These are phyloP conservation scores for Xylaria sp. DNA, from an alignment of 495 filamentous ascomycete species.

Conservation along the genomic window DNA sequence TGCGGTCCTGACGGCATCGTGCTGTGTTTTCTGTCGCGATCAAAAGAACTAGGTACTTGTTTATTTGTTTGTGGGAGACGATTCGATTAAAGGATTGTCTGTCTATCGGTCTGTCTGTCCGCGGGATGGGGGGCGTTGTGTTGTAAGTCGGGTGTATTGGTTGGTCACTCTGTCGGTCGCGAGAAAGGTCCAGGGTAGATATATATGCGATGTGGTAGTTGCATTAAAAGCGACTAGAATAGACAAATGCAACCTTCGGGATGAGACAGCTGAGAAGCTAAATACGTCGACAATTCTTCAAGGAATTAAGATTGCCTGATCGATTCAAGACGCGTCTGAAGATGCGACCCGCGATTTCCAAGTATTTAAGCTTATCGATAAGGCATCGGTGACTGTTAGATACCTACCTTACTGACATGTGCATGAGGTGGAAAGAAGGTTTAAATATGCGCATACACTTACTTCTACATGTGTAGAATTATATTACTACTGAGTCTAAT, in stretches of 20 bases:
- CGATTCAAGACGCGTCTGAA: slow-evolving; percentile 17
- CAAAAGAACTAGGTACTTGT: neutral
- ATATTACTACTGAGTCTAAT: neutral
- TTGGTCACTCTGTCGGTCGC: neutral
- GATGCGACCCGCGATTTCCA: slow-evolving; percentile 22
- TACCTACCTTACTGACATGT: neutral
- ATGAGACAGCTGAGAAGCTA: neutral
- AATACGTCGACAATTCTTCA: neutral
- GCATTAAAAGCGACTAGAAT: neutral
- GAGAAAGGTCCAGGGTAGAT: neutral
- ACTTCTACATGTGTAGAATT: neutral
- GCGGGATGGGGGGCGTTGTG: neutral
- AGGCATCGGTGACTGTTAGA: neutral
- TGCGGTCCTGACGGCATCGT: slow-evolving; percentile 26
- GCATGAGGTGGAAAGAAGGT: neutral
- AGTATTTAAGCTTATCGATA: slow-evolving; percentile 27
- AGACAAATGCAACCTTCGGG: neutral
- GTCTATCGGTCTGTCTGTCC: neutral
- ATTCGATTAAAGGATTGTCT: neutral
- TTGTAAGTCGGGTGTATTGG: neutral
- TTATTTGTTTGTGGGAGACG: neutral
- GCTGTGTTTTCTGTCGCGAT: neutral
- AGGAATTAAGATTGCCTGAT: slow-evolving; percentile 9
- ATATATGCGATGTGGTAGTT: neutral
- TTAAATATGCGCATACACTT: neutral